Evolutionary conservation across 768 basidiomycete species (phyloP).

Genomic region (Serendipita sp.): DNA sequence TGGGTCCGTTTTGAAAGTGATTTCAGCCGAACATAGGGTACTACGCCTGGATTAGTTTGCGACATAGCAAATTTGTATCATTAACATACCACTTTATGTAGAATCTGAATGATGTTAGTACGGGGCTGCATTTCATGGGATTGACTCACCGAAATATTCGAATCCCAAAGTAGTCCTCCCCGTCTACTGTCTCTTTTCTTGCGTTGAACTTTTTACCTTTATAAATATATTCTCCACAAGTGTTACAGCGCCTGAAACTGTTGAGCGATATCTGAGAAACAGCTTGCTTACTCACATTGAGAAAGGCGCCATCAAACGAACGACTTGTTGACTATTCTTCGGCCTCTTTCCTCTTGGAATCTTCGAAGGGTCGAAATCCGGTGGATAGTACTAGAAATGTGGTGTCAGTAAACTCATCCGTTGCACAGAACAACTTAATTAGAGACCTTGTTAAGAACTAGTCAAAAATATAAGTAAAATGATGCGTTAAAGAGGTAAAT

Average conservation of each 20-base stretch:
- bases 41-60: constrained; percentile 26
- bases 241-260: constrained; percentile 61
- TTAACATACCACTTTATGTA: constrained; percentile 71
- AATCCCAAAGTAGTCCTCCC: constrained; percentile 96
- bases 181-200: constrained; percentile 92
- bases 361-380: constrained; percentile 95
- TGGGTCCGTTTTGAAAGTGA: constrained; percentile 98
- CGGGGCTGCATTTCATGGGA: neutral
- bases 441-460: constrained; percentile 61
- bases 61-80: neutral
- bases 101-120: constrained; percentile 24
- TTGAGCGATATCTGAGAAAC: neutral
- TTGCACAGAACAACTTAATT: neutral
- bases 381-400: constrained; percentile 56
- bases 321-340: constrained; percentile 91
- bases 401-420: neutral
- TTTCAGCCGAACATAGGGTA: constrained; percentile 90
- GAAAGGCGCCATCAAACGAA: constrained; percentile 98
- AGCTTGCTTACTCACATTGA: constrained; percentile 52
- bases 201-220: constrained; percentile 99
- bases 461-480: constrained; percentile 8
- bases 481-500: neutral
- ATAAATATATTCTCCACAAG: constrained; percentile 96
- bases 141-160: constrained; percentile 55
- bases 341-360: constrained; percentile 81